Conservation (phyloP, 2,329 filamentous ascomycete genomes). For the Samsoniella hepiali region DNA sequence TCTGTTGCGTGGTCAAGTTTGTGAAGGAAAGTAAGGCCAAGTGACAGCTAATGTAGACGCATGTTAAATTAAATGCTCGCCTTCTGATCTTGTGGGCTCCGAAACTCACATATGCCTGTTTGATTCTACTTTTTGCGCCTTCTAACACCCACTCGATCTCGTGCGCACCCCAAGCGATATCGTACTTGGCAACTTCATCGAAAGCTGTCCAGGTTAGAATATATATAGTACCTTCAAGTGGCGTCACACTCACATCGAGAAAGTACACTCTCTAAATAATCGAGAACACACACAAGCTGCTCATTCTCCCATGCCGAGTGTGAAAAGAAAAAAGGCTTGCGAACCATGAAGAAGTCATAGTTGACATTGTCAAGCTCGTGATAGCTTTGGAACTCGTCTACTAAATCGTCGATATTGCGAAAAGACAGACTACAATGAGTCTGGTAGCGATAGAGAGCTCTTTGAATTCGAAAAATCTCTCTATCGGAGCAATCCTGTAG, state of each 20-base stretch:
- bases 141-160: too few relatives aligned
- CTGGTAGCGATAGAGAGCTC: not conserved
- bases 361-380: too few relatives aligned
- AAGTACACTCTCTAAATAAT: not conserved
- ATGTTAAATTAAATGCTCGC: too few relatives aligned
- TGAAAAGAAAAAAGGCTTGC: not conserved
- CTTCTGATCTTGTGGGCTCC: too few relatives aligned
- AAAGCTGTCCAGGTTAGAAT: too few relatives aligned
- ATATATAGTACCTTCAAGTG: too few relatives aligned
- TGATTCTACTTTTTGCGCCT: too few relatives aligned
- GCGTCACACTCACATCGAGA: too few relatives aligned
- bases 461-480: not conserved
- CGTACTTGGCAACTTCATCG: too few relatives aligned
- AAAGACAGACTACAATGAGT: not conserved
- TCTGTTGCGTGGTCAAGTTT: not conserved
- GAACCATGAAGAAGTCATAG: not conserved
- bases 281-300: not conserved
- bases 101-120: too few relatives aligned
- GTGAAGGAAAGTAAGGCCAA: not conserved
- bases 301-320: not conserved
- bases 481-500: not conserved
- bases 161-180: too few relatives aligned
- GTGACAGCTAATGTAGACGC: not conserved
- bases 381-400: too few relatives aligned
- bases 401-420: not conserved